Conservation (phyloP, 2,329 filamentous ascomycete genomes). For the Aspergillus fumigatiaffinis region DNA sequence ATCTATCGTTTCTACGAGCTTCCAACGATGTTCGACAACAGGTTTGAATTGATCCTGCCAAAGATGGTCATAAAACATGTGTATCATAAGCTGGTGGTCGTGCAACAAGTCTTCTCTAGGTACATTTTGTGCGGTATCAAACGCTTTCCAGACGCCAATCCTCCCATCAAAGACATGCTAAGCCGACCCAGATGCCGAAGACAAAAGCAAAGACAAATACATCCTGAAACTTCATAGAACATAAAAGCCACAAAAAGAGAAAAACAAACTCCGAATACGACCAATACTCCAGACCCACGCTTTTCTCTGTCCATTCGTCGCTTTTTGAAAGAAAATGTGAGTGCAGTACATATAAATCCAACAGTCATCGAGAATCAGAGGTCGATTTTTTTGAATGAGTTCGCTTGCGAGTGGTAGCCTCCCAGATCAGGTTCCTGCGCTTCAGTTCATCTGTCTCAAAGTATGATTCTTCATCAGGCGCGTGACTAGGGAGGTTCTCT, state of each 20-base stretch:
- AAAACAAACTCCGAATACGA: neutral
- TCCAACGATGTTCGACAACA: neutral
- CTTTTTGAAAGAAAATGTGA: constrained; percentile 2
- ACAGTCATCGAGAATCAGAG: constrained; percentile 9
- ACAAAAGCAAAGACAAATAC: constrained; percentile 5
- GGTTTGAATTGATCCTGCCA: neutral
- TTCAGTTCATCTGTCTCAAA: constrained; percentile 51
- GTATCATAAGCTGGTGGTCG: constrained; percentile 3
- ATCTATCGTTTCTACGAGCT: neutral
- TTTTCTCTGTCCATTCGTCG: constrained; percentile 1
- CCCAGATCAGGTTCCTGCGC: constrained; percentile 45
- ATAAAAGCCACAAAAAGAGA: neutral
- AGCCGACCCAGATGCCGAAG: constrained; percentile 1
- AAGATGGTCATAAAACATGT: constrained; percentile 3
- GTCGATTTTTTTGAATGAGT: constrained; percentile 23
- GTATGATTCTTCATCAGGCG: constrained; percentile 33
- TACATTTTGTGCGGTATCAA: constrained; percentile 2
- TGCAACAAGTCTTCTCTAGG: constrained; percentile 2
- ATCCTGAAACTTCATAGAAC: neutral
- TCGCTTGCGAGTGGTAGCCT: constrained; percentile 40
- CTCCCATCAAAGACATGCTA: constrained; percentile 2
- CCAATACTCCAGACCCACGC: neutral
- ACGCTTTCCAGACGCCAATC: constrained; percentile 12
- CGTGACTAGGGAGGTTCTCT: constrained; percentile 29
- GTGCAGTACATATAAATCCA: neutral